Evolutionary conservation across 176 grass and related monocot genomes (phyloP), one percentile per base, ranked within the genome.

Genomic region (Guadua angustifolia): DNA sequence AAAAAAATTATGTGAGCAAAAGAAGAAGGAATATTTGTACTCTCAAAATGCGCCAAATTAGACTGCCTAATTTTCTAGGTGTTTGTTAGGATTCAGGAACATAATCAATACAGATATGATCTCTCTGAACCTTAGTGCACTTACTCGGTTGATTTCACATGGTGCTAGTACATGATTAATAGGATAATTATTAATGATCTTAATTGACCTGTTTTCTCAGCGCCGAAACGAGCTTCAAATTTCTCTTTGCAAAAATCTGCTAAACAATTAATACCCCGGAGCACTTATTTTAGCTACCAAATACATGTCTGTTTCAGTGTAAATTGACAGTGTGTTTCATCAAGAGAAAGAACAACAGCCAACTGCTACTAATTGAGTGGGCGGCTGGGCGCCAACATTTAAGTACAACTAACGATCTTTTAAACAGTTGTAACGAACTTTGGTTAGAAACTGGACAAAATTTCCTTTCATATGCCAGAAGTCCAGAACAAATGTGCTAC

Each of bases 241-340:
- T 59, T 62, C 17, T 77, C 57, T 22, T 71, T 32, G 2, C 12
- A 39, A 22, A 53, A 71, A 84, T 88, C 57, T 51, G 18, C 62
- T 75, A 68, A 68, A 22, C 33, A 62, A 75, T 75, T 43, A 82
- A 69, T 75, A 80, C n/a, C 42, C 50, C 17, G 49, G 85, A 81
- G 36, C 71, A 87, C 42, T 74, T 76, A 35, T 60, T 59, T 39
- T 47, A 65, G 68, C 21, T 68, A 82, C 25, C 22, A 26, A 58
- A 82, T 40, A 78, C 79, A 19, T 78, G 56, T 82, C 88, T 25
- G 45, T 76, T 89, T 86, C 79, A 66, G 29, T 50, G 72, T 73
- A 75, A 68, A 68, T 22, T 74, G 69, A 73, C 57, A 59, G 66
- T 78, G 24, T 57, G 83, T 21, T 73, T 29, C 88, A 78, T 73